These are phyloP conservation scores for Pyrrhoderma noxium DNA, from an alignment of 1,284 basidiomycete species.

Conservation along the genomic window DNA sequence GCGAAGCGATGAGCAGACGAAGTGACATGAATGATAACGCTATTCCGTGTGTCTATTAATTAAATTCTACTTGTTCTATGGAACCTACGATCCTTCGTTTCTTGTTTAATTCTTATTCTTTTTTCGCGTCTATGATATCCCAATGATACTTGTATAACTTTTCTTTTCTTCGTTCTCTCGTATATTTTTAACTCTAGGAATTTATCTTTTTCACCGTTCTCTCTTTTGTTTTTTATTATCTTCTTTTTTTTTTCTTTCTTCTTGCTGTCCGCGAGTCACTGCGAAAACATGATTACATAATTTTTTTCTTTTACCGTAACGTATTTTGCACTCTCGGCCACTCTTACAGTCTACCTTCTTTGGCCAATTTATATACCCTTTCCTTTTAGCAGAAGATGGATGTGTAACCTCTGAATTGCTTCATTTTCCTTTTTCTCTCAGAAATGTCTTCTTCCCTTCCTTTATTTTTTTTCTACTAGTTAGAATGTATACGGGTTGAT, in stretches of 20 bases:
- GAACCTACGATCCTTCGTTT: conserved; percentile 1
- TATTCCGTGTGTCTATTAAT: conserved; percentile 4
- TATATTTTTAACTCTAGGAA: conserved; percentile 1
- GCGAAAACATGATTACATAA: neutral
- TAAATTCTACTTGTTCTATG: conserved; percentile 13
- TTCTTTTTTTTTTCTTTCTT: neutral
- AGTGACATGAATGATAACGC: conserved; percentile 3
- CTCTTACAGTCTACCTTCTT: conserved; percentile 2
- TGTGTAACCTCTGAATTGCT: conserved; percentile 8
- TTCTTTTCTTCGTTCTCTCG: neutral
- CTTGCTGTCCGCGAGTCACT: neutral
- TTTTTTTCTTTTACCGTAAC: conserved; percentile 1
- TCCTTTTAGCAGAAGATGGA: neutral
- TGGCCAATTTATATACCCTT: conserved; percentile 1
- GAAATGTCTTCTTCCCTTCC: too few relatives aligned
- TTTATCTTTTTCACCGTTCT: neutral
- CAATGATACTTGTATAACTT: conserved; percentile 12
- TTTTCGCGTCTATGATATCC: conserved; percentile 11
- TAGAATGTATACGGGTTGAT: conserved; percentile 16
- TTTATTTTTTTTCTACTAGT: conserved; percentile 2
- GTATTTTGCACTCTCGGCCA: neutral
- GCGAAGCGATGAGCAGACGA: conserved; percentile 61
- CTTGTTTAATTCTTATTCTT: conserved; percentile 7
- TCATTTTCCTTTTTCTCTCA: neutral
- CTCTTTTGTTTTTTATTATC: neutral